Percentiles rank a stretch among this genome's conserved stretches.
Evolutionary conservation across 352 stramenopile species (phyloP).

Genomic region (Thalassiosira exigua): DNA sequence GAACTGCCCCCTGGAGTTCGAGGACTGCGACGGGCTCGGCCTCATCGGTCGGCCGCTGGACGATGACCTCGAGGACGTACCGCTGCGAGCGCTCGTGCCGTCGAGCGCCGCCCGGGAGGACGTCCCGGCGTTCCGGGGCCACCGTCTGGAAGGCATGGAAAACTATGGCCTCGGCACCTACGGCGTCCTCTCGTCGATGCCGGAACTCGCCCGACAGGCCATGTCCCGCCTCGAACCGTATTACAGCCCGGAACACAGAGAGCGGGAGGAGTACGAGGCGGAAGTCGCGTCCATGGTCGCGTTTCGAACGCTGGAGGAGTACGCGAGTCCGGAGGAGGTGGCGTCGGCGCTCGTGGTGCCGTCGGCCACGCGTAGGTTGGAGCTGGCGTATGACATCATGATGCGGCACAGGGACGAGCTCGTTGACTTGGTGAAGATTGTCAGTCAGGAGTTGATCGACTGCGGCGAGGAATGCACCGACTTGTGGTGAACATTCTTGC

Average conservation of each 20-base stretch:
- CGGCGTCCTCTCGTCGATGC: constrained; percentile 50
- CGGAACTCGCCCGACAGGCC: constrained; percentile 44
- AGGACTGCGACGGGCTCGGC: constrained; percentile 47
- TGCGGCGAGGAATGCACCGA: constrained; percentile 75
- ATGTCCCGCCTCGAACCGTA: constrained; percentile 56
- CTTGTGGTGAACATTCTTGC: constrained; percentile 45
- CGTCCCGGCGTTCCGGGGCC: background rate
- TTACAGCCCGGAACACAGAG: constrained; percentile 49
- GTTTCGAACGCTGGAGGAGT: constrained; percentile 49
- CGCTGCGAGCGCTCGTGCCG: constrained; percentile 6
- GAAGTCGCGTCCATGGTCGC: constrained; percentile 60
- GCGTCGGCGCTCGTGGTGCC: constrained; percentile 44
- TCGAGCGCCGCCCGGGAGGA: background rate
- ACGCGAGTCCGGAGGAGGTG: constrained; percentile 38
- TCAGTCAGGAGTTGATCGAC: constrained; percentile 56
- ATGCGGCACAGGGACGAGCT: constrained; percentile 53
- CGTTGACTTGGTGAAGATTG: constrained; percentile 44
- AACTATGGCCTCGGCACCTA: constrained; percentile 68
- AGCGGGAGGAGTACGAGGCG: constrained; percentile 66
- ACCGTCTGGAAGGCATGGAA: constrained; percentile 29
- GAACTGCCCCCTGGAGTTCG: constrained; percentile 29
- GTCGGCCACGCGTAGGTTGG: constrained; percentile 58
- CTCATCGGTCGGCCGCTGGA: background rate
- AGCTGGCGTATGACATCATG: constrained; percentile 59
- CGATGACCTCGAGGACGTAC: constrained; percentile 2